Evolutionary conservation across 1,284 basidiomycete genomes (phyloP), one percentile per base, ranked within the genome.

Genomic region (Cystobasidiaceae sp.): DNA sequence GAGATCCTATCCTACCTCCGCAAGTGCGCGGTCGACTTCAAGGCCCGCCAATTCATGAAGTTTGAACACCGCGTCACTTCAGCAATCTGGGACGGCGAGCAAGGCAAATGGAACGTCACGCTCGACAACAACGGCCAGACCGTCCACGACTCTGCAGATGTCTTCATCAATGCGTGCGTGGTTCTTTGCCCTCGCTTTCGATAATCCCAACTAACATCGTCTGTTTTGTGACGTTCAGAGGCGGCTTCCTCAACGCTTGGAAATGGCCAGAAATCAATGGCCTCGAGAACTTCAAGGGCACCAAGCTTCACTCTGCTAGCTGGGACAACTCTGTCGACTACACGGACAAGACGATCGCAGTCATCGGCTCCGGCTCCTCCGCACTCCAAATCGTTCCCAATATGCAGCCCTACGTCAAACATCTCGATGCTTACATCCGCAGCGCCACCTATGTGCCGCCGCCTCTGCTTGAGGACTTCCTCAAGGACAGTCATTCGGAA

Each of bases 291-390:
- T 86, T 85, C 71, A 75, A 78, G 43, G 85, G 85, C 1, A 69
- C 74, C 6, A 69, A 79, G 25, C 84, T 82, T 74, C 84, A 85
- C 74, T 83, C 83, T 43, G 81, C 82, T 30, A 73, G 75, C 44
- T 86, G 84, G 84, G 77, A 80, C 49, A 82, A 84, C 61, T 81
- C 82, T 68, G 79, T 85, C 27, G 74, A 80, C 50, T 74, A 85
- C 59, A 75, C 75, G 56, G 81, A 80, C 11, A 84, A 85, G 73
- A 77, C 79, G 28, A 80, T 86, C 1, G 84, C 81, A 3, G 81
- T 86, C 17, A 81, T 86, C 70, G 85, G 85, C 21, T 85, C 85
- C 70, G 85, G 84, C 2, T 84, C 82, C 19, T 72, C 73, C 2
- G 75, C 70, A 4, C 71, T 75, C 81, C 84, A 71, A 80, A 79